Evolutionary conservation across 805 yeast genomes (phyloP), one percentile per base, ranked within the genome.

Genomic region (Alloascoidea africana): DNA sequence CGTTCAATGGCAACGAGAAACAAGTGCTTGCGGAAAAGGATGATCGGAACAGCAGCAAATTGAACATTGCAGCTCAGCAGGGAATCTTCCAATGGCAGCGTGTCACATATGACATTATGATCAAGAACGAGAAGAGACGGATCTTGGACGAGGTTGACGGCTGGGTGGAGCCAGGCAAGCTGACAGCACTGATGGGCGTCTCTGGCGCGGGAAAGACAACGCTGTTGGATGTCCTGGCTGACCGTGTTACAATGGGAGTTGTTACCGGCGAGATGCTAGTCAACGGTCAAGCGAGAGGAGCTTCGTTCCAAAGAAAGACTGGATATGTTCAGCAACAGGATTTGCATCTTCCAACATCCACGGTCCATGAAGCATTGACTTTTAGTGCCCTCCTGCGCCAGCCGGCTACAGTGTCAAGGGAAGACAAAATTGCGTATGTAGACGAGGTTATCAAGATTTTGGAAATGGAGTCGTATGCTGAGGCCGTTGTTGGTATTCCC

Each of bases 181-280:
- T 81, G 50, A 81, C 89, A 37, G 91, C 91, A 3, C 56, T 75
- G 37, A 73, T 74, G 80, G 83, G 85, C 47, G 76, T 78, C 14
- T 74, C 85, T 33, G 86, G 86, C 60, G 86, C 87, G 42, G 87
- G 87, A 65, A 78, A 78, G 52, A 79, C 87, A 14, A 78, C 86
- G 4, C 60, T 78, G 42, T 61, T 78, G 47, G 80, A 78, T 59
- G 75, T 76, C 49, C 63, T 79, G 48, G 78, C 84, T 32, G 76
- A 74, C 48, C 68, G 86, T 55, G 70, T 76, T 37, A 73, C 80
- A 14, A 62, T 68, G 58, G 87, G 87, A 59, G 73, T 72, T 39
- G 74, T 79, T 39, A 66, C 81, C 37, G 80, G 80, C 52, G 76
- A 76, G 47, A 66, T 70, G 60, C 56, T 73, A 53, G 81, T 77